Evolutionary conservation across 441 rosid genomes (phyloP).

Genomic region (Dalechampia spathulata): DNA sequence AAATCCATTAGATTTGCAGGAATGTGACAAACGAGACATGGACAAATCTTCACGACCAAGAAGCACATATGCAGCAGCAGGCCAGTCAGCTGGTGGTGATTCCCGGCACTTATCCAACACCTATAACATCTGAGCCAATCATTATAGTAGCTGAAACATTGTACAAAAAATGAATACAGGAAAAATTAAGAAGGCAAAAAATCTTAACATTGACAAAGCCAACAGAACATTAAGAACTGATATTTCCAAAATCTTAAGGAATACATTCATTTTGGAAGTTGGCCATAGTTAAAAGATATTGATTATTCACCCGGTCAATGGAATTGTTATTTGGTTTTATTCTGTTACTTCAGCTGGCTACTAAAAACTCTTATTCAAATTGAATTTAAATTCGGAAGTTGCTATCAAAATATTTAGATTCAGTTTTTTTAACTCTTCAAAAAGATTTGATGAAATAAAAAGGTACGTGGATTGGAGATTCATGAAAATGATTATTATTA

Average conservation of each 20-base stretch:
- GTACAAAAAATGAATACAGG: neutral
- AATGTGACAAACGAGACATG: conserved; percentile 45
- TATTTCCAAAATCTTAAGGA: neutral
- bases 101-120: conserved; percentile 92
- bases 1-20: conserved; percentile 51
- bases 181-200: neutral
- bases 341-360: neutral
- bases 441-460: neutral
- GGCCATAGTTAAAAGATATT: neutral
- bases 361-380: neutral
- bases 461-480: neutral
- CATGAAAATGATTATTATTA: neutral
- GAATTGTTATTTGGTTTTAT: neutral
- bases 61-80: conserved; percentile 89
- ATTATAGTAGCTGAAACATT: neutral
- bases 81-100: conserved; percentile 96
- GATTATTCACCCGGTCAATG: neutral
- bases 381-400: neutral
- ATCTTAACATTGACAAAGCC: neutral
- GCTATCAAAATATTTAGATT: neutral
- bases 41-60: conserved; percentile 97
- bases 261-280: neutral
- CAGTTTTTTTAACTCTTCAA: neutral
- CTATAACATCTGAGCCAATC: conserved; percentile 31
- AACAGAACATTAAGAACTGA: neutral